A percentile compares a stretch with the other conserved stretches of the same genome.
These are phyloP conservation scores for Neurospora sp. DNA, from an alignment of 495 filamentous ascomycete genomes.

Conservation along the genomic window DNA sequence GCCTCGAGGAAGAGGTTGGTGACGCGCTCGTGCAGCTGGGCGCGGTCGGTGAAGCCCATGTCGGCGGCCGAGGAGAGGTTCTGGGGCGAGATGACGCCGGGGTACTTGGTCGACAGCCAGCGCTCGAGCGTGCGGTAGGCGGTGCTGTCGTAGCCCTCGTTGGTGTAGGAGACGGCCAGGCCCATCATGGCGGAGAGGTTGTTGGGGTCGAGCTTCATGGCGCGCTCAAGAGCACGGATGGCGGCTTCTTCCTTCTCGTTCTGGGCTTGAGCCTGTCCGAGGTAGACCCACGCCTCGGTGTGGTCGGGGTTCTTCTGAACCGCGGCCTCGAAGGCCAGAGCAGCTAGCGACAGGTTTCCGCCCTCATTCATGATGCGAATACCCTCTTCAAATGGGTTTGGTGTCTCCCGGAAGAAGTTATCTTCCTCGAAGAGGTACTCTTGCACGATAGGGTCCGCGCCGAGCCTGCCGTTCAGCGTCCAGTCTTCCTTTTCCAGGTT, in stretches of 20 bases:
- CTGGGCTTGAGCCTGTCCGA: conserved; percentile 87
- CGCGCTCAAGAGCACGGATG: conserved; percentile 94
- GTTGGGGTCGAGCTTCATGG: conserved; percentile 72
- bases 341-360: conserved; percentile 87
- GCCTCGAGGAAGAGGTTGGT: conserved; percentile 85
- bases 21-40: conserved; percentile 79
- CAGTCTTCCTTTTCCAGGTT: conserved; percentile 56
- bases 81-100: conserved; percentile 56
- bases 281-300: conserved; percentile 83
- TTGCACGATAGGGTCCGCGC: conserved; percentile 63
- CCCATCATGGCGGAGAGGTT: conserved; percentile 90
- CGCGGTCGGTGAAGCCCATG: conserved; percentile 85
- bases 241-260: conserved; percentile 97
- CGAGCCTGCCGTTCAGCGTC: conserved; percentile 30
- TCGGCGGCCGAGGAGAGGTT: conserved; percentile 61
- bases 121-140: conserved; percentile 95
- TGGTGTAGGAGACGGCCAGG: conserved; percentile 94
- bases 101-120: conserved; percentile 91
- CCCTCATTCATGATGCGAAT: conserved; percentile 82
- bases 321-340: conserved; percentile 94
- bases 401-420: conserved; percentile 68
- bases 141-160: conserved; percentile 94
- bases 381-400: conserved; percentile 82
- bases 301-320: conserved; percentile 82
- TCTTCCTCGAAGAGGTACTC: conserved; percentile 93